Conservation (phyloP, 2,329 filamentous ascomycete genomes). For the Diaporthe vexans region DNA sequence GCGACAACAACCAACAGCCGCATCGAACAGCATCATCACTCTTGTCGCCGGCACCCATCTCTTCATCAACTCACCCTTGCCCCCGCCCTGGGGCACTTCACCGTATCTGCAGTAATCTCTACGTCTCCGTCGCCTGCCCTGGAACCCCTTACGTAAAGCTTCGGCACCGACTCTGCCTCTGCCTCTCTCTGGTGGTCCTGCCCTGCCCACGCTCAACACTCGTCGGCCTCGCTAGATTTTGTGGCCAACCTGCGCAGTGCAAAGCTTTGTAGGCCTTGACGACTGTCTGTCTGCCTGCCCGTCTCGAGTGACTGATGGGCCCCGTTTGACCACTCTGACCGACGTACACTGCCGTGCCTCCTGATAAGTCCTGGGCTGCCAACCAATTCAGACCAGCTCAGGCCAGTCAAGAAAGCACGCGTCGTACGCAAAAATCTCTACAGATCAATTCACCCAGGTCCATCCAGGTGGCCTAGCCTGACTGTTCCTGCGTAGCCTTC, state of each 20-base stretch:
- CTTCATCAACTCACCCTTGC: conserved; percentile 28
- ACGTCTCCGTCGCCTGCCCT: conserved; percentile 21
- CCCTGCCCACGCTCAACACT: conserved; percentile 21
- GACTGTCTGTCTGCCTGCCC: conserved; percentile 18
- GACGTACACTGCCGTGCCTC: conserved; percentile 28
- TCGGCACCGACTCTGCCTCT: conserved; percentile 18
- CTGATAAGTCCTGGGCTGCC: conserved; percentile 16
- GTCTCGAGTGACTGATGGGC: conserved; percentile 31
- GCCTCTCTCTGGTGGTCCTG: conserved; percentile 17
- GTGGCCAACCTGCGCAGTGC: conserved; percentile 30
- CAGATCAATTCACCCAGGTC: conserved; percentile 16
- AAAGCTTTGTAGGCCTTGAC: conserved; percentile 36
- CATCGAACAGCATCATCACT: conserved; percentile 16
- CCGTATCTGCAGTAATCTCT: conserved; percentile 38
- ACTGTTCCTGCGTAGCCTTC: conserved; percentile 40
- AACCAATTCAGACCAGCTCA: neutral
- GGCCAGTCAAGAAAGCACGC: conserved; percentile 12
- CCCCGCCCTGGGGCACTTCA: conserved; percentile 11
- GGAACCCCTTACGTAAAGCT: conserved; percentile 33
- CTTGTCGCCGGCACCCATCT: conserved; percentile 7
- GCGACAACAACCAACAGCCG: conserved; percentile 30
- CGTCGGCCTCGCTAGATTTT: conserved; percentile 23
- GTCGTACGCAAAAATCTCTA: conserved; percentile 9
- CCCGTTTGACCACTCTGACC: conserved; percentile 28
- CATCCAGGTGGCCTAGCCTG: conserved; percentile 28